phyloP scores from a whole-genome alignment of 1,284 basidiomycete species.

The Mycosarcoma maydis region DNA sequence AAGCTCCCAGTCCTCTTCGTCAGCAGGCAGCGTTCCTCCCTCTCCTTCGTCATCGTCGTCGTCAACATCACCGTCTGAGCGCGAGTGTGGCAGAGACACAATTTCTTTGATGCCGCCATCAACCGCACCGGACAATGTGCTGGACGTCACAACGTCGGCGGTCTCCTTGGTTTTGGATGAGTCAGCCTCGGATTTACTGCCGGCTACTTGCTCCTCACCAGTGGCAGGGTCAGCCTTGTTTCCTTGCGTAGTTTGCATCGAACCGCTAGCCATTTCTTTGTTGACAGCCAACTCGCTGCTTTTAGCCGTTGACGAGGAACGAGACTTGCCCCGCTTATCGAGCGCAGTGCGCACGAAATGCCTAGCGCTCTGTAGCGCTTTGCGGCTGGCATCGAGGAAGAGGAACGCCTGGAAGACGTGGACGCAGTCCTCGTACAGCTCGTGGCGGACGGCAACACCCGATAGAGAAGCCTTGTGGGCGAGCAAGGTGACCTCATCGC shows the following conservation, averaged over 20 bases:
- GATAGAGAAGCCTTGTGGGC: slow-evolving; percentile 91
- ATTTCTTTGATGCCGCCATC: slow-evolving; percentile 48
- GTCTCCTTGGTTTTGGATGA: slow-evolving; percentile 16
- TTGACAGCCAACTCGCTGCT: slow-evolving; percentile 72
- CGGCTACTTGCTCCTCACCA: slow-evolving; percentile 23
- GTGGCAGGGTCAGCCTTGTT: slow-evolving; percentile 46
- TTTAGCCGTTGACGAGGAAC: slow-evolving; percentile 65
- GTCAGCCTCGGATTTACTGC: background rate
- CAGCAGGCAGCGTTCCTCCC: slow-evolving; percentile 14
- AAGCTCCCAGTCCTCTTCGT: slow-evolving; percentile 51
- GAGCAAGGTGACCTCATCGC: slow-evolving; percentile 90
- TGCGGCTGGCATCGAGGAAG: slow-evolving; percentile 65
- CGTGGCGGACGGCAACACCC: slow-evolving; percentile 88
- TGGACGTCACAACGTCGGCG: slow-evolving; percentile 19
- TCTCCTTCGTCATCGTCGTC: slow-evolving; percentile 34
- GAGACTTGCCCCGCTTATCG: slow-evolving; percentile 55
- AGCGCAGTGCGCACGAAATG: slow-evolving; percentile 67
- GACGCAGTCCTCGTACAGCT: slow-evolving; percentile 88
- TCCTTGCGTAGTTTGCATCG: slow-evolving; percentile 51
- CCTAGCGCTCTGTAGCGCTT: slow-evolving; percentile 64
- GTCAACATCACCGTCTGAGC: slow-evolving; percentile 34
- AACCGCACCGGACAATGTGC: slow-evolving; percentile 12
- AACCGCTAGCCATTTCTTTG: slow-evolving; percentile 50
- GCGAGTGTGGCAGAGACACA: slow-evolving; percentile 30
- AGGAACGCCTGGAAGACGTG: slow-evolving; percentile 67